Conservation (phyloP, 163 green algal genomes). For the Scenedesmus sp. region DNA sequence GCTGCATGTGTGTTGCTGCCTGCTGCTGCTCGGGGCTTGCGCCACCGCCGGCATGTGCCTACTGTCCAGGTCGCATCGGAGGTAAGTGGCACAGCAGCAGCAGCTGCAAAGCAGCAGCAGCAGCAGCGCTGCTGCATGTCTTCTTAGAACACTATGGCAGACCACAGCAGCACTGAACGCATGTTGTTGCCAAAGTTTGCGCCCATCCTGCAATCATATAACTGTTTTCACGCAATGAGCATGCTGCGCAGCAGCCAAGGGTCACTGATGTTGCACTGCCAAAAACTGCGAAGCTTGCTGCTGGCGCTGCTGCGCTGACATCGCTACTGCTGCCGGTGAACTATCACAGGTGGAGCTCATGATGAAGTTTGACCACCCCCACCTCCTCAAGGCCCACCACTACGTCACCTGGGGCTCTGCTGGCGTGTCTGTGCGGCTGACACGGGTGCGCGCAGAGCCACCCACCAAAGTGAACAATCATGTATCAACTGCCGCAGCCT, state of each 20-base stretch:
- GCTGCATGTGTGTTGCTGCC: background rate
- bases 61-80: background rate
- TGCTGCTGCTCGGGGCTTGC: background rate
- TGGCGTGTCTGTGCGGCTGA: slow-evolving; percentile 8
- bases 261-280: too few species aligned
- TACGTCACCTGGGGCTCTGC: slow-evolving; percentile 47
- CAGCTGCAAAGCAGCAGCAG: background rate
- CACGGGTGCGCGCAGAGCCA: background rate
- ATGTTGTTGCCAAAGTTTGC: too few species aligned
- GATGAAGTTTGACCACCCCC: slow-evolving; percentile 49
- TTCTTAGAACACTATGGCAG: too few species aligned
- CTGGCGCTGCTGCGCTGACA: too few species aligned
- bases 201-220: too few species aligned
- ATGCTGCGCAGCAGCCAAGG: too few species aligned
- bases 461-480: too few species aligned
- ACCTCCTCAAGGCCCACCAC: slow-evolving; percentile 39
- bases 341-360: slow-evolving; percentile 38
- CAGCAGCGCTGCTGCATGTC: background rate
- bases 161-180: too few species aligned
- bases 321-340: background rate
- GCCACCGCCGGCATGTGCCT: background rate
- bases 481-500: background rate
- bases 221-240: too few species aligned
- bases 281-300: too few species aligned
- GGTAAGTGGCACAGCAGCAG: background rate